phyloP scores from a whole-genome alignment of 2,329 filamentous ascomycete genomes.

The Neophaeococcomyces aloes region DNA sequence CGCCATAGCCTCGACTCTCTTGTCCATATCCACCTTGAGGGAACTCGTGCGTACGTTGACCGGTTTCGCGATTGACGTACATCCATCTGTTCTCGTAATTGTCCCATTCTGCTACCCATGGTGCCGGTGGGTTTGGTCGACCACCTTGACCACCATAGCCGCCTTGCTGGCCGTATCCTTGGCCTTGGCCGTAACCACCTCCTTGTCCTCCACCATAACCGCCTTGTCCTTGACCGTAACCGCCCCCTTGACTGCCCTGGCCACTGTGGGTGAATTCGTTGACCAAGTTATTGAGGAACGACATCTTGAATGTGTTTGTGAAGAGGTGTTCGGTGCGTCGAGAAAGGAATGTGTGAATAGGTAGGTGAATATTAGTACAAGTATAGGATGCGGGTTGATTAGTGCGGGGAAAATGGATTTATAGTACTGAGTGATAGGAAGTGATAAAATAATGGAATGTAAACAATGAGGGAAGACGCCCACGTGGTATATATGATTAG shows the following conservation, averaged over 20 bases:
- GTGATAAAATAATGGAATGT: too few relatives aligned
- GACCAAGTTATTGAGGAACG: conserved; percentile 10
- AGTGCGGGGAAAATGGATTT: too few relatives aligned
- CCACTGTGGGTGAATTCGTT: conserved; percentile 9
- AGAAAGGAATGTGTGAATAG: neutral
- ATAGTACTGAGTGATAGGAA: too few relatives aligned
- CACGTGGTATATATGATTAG: too few relatives aligned
- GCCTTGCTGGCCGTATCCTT: conserved; percentile 8
- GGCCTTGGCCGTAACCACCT: neutral
- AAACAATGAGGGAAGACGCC: too few relatives aligned
- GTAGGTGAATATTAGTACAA: neutral
- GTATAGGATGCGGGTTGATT: too few relatives aligned
- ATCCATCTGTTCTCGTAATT: conserved; percentile 31
- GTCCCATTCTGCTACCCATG: conserved; percentile 39
- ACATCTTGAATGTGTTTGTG: conserved; percentile 6
- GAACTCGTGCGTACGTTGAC: conserved; percentile 32
- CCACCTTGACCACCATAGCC: too few relatives aligned
- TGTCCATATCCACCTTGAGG: conserved; percentile 22
- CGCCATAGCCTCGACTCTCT: conserved; percentile 8
- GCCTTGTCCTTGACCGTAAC: conserved; percentile 5
- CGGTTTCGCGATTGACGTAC: conserved; percentile 39
- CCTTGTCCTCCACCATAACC: too few relatives aligned
- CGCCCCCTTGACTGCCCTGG: neutral
- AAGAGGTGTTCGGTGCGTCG: neutral
- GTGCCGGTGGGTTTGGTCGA: conserved; percentile 26